Evolutionary conservation across 192 early-diverging fungal species (phyloP).

Genomic region (Rhizoclosmatium globosum): DNA sequence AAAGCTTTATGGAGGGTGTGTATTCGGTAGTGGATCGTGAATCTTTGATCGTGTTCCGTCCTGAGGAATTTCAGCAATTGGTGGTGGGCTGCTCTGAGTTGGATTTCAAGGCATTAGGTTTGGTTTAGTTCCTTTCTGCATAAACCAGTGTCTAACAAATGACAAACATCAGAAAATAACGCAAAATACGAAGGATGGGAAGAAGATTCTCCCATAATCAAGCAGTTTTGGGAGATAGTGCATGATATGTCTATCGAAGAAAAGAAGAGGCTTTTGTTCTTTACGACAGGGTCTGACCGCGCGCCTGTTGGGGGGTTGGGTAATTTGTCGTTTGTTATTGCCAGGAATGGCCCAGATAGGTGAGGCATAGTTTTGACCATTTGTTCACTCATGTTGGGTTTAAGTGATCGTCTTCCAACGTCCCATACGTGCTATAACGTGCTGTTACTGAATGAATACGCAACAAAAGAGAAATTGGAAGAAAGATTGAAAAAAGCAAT

Average conservation of each 20-base stretch:
- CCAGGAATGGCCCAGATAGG: conserved; percentile 84
- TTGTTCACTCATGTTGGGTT: neutral
- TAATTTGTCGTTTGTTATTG: conserved; percentile 86
- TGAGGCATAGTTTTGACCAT: conserved; percentile 12
- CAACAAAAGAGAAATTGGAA: conserved; percentile 77
- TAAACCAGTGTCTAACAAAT: neutral
- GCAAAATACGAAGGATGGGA: conserved; percentile 88
- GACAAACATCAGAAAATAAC: conserved; percentile 63
- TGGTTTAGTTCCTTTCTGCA: neutral
- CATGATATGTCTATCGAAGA: conserved; percentile 81
- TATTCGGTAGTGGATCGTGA: conserved; percentile 87
- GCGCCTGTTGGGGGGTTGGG: conserved; percentile 89
- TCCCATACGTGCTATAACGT: conserved; percentile 96
- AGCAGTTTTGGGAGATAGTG: conserved; percentile 88
- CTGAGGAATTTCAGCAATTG: conserved; percentile 89
- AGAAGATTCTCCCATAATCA: conserved; percentile 48
- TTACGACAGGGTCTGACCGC: conserved; percentile 89
- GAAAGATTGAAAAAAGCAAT: conserved; percentile 83
- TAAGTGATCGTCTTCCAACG: conserved; percentile 77
- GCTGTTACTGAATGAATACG: conserved; percentile 85
- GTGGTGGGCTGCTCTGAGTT: conserved; percentile 87
- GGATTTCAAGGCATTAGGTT: conserved; percentile 74
- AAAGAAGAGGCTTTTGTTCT: conserved; percentile 87
- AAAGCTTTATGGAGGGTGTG: conserved; percentile 85
- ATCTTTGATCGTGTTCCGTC: conserved; percentile 81